phyloP scores from a whole-genome alignment of 2,329 filamentous ascomycete species.

The Grosmannia clavigera region DNA sequence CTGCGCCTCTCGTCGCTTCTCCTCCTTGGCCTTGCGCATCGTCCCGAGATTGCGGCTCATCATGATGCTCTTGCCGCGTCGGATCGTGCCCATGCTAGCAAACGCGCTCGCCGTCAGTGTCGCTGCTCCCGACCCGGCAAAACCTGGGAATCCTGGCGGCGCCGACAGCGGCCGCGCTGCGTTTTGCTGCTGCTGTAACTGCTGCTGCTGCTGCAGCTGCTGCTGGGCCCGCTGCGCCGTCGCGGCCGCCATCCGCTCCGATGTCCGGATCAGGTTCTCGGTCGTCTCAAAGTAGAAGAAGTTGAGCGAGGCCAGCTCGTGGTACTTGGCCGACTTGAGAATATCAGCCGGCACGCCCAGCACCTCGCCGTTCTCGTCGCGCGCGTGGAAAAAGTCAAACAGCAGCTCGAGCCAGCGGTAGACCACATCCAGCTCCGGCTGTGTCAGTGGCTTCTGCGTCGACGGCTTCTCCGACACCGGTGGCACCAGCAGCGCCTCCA shows the following conservation, averaged over 20 bases:
- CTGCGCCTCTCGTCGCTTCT: slow-evolving; percentile 89
- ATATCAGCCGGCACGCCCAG: slow-evolving; percentile 84
- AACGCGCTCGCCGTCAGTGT: slow-evolving; percentile 34
- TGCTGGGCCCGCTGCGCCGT: slow-evolving; percentile 65
- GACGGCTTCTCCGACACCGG: slow-evolving; percentile 92
- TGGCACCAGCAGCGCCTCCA: slow-evolving; percentile 81
- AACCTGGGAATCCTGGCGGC: slow-evolving; percentile 34
- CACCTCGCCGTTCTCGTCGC: slow-evolving; percentile 70
- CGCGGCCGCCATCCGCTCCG: slow-evolving; percentile 86
- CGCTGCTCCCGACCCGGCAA: slow-evolving; percentile 30
- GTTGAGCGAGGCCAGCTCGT: slow-evolving; percentile 89
- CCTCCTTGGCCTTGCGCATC: slow-evolving; percentile 91
- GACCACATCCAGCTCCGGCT: slow-evolving; percentile 86
- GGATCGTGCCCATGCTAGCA: slow-evolving; percentile 57
- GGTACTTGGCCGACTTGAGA: slow-evolving; percentile 94
- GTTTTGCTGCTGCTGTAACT: slow-evolving; percentile 39
- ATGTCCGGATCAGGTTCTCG: slow-evolving; percentile 85
- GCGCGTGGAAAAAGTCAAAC: slow-evolving; percentile 89
- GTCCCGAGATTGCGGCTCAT: slow-evolving; percentile 88
- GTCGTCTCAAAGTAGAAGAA: slow-evolving; percentile 98
- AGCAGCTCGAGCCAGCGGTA: slow-evolving; percentile 89
- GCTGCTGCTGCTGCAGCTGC: slow-evolving; percentile 50
- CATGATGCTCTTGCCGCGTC: slow-evolving; percentile 71
- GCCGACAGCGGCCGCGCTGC: slow-evolving; percentile 29
- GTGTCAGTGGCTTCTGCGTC: slow-evolving; percentile 66